Percentiles rank a stretch among this genome's conserved stretches.
These are phyloP conservation scores for Desmodesmus armatus DNA, from an alignment of 139 green algal genomes.

Conservation along the genomic window DNA sequence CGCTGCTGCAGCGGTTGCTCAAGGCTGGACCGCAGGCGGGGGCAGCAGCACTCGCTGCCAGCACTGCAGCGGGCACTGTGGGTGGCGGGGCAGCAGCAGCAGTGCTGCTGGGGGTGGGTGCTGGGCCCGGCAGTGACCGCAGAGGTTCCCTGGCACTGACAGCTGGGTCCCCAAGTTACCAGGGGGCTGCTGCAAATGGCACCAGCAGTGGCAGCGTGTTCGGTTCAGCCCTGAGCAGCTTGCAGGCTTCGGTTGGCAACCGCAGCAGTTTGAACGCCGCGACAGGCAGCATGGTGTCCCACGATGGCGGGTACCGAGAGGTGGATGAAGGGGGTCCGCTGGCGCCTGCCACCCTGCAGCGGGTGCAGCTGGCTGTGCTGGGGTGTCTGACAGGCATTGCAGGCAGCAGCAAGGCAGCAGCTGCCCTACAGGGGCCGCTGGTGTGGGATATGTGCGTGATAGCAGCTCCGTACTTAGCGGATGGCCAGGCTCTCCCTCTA, in stretches of 20 bases:
- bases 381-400: constrained; percentile 55
- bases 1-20: constrained; percentile 68
- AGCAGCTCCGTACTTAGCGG: constrained; percentile 56
- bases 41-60: not conserved
- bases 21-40: not conserved
- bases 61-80: not conserved
- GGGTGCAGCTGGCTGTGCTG: constrained; percentile 60
- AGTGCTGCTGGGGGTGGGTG: not conserved
- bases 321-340: constrained; percentile 12
- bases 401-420: not conserved
- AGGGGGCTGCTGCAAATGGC: not conserved
- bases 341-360: constrained; percentile 58
- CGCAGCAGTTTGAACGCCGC: constrained; percentile 22
- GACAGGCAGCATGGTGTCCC: not conserved
- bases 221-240: not conserved
- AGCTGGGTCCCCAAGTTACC: not conserved
- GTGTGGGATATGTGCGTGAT: constrained; percentile 49
- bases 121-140: constrained; percentile 2
- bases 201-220: not conserved
- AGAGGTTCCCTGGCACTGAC: not conserved
- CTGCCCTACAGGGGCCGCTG: constrained; percentile 41
- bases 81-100: not conserved
- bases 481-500: constrained; percentile 44
- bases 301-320: not conserved
- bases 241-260: not conserved